Base-by-base conservation (phyloP, 371 early-diverging fungal genomes). In the Phascolomyces articulosus region DNA sequence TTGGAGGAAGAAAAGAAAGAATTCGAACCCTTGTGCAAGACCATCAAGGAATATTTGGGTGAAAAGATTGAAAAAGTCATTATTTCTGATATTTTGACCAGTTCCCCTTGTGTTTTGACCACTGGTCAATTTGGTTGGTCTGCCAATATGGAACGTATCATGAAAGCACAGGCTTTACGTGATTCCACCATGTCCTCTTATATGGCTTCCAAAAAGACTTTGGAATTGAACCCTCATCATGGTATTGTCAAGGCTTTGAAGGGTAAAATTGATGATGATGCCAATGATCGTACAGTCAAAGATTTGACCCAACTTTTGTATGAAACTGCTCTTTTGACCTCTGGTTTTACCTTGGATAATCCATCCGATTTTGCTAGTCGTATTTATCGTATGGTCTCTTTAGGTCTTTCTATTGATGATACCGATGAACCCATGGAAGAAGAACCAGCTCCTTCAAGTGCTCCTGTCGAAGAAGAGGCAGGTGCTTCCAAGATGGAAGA, bases 81-180 rank as follows among this genome's bases (percentile, higher is more conserved):
- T 40, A 83, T 97, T 70, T 96, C 97, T 68, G 89, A 92, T 88
- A 93, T 96, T 78, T 91, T 98, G 78, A 85, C 88, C 73, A 91
- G 93, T 80, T 96, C 96, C 40, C 99, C 99, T 29, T 97, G 98
- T 83, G 95, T 96, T 55, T 88, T 99, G 65, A 95, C 97, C 70
- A 97, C 99, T 56, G 96, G 96, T 63, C 96, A 97, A 79, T 98
- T 94, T 73, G 98, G 98, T 62, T 97, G 98, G 96, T 95, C 98
- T 38, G 96, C 96, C 77, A 97, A 98, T 91, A 98, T 97, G 97
- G 99, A 99, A 85, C 94, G 97, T 83, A 98, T 99, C 91, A 98
- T 99, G 97, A 96, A 94, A 87, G 95, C 98, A 48, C 99, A 99
- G 85, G 97, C 99, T 40, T 91, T 96, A 69, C 94, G 97, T 76